Conservation (phyloP, 2,329 filamentous ascomycete genomes). For the Eutypa lata region DNA sequence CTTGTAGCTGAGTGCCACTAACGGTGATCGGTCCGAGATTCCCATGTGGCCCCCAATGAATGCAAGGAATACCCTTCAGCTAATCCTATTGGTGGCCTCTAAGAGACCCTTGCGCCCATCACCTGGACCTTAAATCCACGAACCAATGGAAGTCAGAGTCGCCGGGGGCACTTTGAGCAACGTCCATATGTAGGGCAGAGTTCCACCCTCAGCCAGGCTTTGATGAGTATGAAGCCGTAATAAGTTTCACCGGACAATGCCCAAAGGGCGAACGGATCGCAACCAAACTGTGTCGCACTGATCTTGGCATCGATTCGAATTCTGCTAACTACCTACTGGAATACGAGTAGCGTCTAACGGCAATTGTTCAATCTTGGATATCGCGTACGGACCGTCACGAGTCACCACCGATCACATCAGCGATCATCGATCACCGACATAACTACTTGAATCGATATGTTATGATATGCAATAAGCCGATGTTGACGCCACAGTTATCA, state of each 20-base stretch:
- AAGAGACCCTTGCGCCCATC: conserved; percentile 3
- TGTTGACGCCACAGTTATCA: no score
- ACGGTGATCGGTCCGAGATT: conserved; percentile 25
- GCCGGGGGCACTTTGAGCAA: conserved; percentile 3
- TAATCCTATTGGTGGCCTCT: conserved; percentile 20
- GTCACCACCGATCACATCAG: no score
- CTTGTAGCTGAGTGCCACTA: background rate
- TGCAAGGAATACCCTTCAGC: conserved; percentile 12
- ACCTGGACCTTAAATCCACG: conserved; percentile 15
- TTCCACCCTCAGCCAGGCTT: background rate
- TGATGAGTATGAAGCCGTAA: background rate
- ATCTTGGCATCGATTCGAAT: background rate
- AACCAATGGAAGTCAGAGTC: conserved; percentile 17
- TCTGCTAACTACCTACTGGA: background rate
- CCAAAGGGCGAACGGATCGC: background rate
- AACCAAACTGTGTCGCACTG: background rate
- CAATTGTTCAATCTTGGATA: no score
- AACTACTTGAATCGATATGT: no score
- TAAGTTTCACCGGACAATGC: background rate
- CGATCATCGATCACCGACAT: no score
- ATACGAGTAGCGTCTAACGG: background rate
- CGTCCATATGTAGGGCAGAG: conserved; percentile 15
- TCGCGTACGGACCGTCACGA: no score
- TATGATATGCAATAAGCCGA: no score
- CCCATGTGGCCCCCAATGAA: conserved; percentile 15